Evolutionary conservation across 1,284 basidiomycete genomes (phyloP).

Genomic region (Blastosporella zonata): DNA sequence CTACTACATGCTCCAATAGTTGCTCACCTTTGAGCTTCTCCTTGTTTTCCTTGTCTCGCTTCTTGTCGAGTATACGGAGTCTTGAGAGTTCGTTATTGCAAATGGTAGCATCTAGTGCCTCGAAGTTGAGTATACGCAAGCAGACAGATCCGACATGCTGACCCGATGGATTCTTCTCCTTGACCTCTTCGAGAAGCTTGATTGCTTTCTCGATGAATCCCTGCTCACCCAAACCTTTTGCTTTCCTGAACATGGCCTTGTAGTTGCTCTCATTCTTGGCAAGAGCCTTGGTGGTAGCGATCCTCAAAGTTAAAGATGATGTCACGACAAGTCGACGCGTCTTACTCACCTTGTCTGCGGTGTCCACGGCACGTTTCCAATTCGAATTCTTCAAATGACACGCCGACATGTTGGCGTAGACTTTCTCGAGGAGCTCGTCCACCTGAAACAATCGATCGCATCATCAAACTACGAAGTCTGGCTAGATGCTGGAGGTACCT

Average conservation of each 20-base stretch:
- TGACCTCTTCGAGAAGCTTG: constrained; percentile 58
- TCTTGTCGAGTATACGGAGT: constrained; percentile 58
- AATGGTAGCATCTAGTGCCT: constrained; percentile 48
- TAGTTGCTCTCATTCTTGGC: constrained; percentile 69
- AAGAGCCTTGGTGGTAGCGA: constrained; percentile 48
- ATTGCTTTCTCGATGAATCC: constrained; percentile 74
- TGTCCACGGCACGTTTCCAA: constrained; percentile 72
- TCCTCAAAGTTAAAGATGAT: not conserved
- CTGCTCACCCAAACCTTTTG: constrained; percentile 70
- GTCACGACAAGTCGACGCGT: not conserved
- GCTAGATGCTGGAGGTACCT: constrained; percentile 28
- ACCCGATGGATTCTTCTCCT: constrained; percentile 61
- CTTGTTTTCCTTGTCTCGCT: constrained; percentile 60
- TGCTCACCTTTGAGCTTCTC: constrained; percentile 69
- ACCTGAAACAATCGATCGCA: constrained; percentile 39
- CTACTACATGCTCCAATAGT: not conserved
- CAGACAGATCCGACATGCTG: not conserved
- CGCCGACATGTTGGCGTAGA: constrained; percentile 78
- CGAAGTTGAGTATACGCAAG: not conserved
- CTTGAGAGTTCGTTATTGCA: constrained; percentile 61
- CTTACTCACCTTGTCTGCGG: constrained; percentile 63
- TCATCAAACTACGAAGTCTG: constrained; percentile 2
- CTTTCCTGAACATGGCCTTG: constrained; percentile 78
- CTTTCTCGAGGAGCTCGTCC: constrained; percentile 72
- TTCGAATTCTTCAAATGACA: constrained; percentile 75